phyloP scores from a whole-genome alignment of 2,329 filamentous ascomycete species.

The Pestalotiopsis sp. region DNA sequence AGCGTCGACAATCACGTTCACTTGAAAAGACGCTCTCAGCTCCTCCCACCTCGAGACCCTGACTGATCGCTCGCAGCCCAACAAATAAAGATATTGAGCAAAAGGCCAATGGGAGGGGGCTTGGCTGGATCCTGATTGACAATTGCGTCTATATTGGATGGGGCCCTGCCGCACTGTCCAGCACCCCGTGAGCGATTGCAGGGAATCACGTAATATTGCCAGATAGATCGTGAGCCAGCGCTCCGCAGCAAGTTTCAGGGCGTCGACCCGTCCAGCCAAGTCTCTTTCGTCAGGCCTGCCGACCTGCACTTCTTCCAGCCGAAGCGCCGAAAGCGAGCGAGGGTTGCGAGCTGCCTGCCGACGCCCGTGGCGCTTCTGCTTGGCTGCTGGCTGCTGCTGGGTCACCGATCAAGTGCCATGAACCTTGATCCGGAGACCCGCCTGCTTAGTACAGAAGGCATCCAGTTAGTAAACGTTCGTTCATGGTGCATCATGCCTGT shows the following conservation, averaged over 20 bases:
- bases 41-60: neutral
- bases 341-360: neutral
- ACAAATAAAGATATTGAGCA: neutral
- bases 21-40: neutral
- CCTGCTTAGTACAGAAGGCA: neutral
- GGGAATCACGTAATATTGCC: conserved; percentile 9
- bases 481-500: neutral
- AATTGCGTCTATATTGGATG: neutral
- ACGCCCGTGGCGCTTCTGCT: too few species aligned
- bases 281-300: neutral
- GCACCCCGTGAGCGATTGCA: neutral
- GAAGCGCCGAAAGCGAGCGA: conserved; percentile 2
- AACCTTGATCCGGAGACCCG: neutral
- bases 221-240: conserved; percentile 3
- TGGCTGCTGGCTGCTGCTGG: too few species aligned
- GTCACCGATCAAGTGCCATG: neutral
- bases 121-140: neutral
- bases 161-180: neutral
- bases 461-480: neutral
- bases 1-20: conserved; percentile 1
- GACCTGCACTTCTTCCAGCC: neutral
- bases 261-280: neutral
- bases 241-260: neutral
- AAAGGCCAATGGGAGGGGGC: neutral
- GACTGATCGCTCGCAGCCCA: neutral